Evolutionary conservation across 1,139 yeast species (phyloP).

Genomic region (Eremothecium cymbalariae): DNA sequence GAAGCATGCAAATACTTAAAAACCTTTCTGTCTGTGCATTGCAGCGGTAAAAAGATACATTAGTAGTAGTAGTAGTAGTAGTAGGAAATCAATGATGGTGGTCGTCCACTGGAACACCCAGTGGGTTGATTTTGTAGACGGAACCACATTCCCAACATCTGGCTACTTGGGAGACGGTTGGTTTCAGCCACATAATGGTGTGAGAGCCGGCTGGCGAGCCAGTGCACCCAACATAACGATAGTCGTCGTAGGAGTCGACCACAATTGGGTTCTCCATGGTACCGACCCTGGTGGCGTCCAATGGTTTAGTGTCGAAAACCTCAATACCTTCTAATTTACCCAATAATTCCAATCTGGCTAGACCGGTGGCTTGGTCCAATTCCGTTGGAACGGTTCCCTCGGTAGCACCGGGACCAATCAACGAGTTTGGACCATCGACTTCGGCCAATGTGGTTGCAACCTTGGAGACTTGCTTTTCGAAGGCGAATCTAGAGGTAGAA

Average conservation of each 20-base stretch:
- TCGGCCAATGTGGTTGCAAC: conserved; percentile 67
- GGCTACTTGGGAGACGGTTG: conserved; percentile 71
- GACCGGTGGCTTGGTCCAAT: conserved; percentile 95
- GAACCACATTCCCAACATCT: conserved; percentile 99
- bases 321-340: conserved; percentile 96
- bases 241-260: conserved; percentile 84
- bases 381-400: conserved; percentile 84
- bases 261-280: conserved; percentile 80
- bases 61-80: too few relatives aligned
- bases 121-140: conserved; percentile 79
- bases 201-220: conserved; percentile 94
- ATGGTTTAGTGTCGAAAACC: conserved; percentile 84
- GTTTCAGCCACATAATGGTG: conserved; percentile 88
- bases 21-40: neutral
- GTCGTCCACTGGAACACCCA: conserved; percentile 70
- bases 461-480: conserved; percentile 37
- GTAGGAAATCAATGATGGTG: conserved; percentile 25
- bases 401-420: conserved; percentile 86
- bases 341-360: conserved; percentile 90
- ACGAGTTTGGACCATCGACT: conserved; percentile 70
- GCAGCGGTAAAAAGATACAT: too few relatives aligned
- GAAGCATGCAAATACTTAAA: too few relatives aligned
- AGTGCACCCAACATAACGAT: conserved; percentile 95
- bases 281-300: conserved; percentile 82
- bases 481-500: conserved; percentile 20